These are phyloP conservation scores for Mucor plumbeus DNA, from an alignment of 371 early-diverging fungal species.

Conservation along the genomic window DNA sequence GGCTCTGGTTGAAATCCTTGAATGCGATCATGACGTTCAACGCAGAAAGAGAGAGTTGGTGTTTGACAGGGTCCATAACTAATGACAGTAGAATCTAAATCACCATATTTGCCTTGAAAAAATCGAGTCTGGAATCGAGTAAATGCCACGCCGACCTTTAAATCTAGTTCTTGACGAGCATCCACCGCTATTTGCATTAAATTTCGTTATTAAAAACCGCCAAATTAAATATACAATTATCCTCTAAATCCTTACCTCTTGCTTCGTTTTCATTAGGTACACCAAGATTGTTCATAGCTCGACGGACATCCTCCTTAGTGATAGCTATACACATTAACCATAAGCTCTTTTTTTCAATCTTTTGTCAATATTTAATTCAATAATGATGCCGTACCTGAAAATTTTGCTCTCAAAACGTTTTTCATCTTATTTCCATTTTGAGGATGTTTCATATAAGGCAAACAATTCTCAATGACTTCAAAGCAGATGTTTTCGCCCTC, in stretches of 20 bases:
- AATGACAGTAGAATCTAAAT: conserved; percentile 61
- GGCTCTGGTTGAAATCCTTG: conserved; percentile 66
- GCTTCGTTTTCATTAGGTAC: conserved; percentile 65
- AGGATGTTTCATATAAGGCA: conserved; percentile 38
- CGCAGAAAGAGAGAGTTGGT: conserved; percentile 70
- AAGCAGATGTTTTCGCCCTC: conserved; percentile 81
- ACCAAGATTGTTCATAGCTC: conserved; percentile 59
- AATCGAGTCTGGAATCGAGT: conserved; percentile 63
- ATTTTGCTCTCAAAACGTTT: conserved; percentile 59
- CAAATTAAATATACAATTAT: neutral
- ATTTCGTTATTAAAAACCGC: neutral
- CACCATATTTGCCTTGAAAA: conserved; percentile 60
- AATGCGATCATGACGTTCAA: conserved; percentile 65
- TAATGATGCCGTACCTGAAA: conserved; percentile 46
- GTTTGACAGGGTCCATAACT: conserved; percentile 73
- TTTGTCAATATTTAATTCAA: too few relatives aligned
- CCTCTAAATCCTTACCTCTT: conserved; percentile 29
- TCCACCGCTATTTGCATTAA: conserved; percentile 59
- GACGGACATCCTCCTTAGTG: conserved; percentile 57
- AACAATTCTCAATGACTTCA: conserved; percentile 59
- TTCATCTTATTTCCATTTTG: conserved; percentile 29
- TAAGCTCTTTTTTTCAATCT: neutral
- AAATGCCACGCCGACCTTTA: conserved; percentile 71
- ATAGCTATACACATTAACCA: conserved; percentile 37
- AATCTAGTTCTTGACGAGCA: conserved; percentile 74